Base-by-base conservation (phyloP, 495 filamentous ascomycete genomes). In the Talaromyces liani region DNA sequence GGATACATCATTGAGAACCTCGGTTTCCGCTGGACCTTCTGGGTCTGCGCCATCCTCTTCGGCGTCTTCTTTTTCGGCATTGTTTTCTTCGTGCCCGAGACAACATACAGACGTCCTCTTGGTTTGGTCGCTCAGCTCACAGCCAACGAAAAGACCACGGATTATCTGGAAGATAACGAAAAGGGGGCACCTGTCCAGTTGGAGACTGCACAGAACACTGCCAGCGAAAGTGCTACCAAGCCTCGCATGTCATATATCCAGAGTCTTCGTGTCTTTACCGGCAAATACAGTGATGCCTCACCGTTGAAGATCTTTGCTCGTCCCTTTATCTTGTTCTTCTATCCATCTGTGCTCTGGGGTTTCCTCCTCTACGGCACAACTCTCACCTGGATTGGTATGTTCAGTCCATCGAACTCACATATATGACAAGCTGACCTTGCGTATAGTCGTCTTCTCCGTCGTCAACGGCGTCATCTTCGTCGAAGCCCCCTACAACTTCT, bases 61-160 rank as follows among this genome's bases (percentile, higher is more conserved):
- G 80, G 73, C 53, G 63, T 71, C 34, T 70, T 75, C 29, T 67
- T 82, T 1, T 61, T 84, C 24, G 68, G 79, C 20, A 77, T 77
- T 34, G 67, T 84, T 61, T 79, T 84, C 66, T 77, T 77, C 53
- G 81, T 84, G 62, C 82, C 82, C 4, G 82, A 85, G 65, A 84
- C 82, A 0, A 73, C 69, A 7, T 83, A 55, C 72, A 67, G 64
- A 49, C 70, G 41, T 61, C 12, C 16, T 60, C 62, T 33, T 64
- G 53, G 12, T 53, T 55, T 36, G 27, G 64, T 57, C 59, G 51
- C 8, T 57, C 63, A 22, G 16, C 29, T 36, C 9, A 33, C 65
- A 9, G 49, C 14, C 29, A 51, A 65, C 12, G 49, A 65, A 4
- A 61, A 64, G 22, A 27, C 61, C 1, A 16, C 9, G 59, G 8